Base-by-base conservation (phyloP, 495 filamentous ascomycete species). In the Penicillium crystallinum region DNA sequence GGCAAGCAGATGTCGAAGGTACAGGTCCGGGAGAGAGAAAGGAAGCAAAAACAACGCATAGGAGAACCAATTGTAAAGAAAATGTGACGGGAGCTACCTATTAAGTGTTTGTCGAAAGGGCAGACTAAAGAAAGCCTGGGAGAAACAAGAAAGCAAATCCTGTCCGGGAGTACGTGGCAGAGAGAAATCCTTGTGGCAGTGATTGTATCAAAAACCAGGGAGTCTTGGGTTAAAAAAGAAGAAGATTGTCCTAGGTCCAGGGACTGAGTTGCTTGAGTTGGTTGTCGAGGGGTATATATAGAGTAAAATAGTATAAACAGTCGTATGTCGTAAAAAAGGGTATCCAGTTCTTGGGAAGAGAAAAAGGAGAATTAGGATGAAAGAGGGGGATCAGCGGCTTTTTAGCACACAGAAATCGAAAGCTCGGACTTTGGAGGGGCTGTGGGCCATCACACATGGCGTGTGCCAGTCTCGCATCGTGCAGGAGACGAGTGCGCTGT, bases 71-170 rank as follows among this genome's bases (percentile, higher is more conserved):
- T 49, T 49, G 46, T 41, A 50, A 66, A 41, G 59, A 67, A 70
- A 69, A 58, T 54, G 66, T 65, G 59, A 62, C 57, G 69, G 71
- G 66, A 61, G 64, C 73, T 77, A 77, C 73, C 73, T 77, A 67
- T 67, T 70, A 65, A 63, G 46, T 68, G 64, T 71, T 58, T 65
- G 54, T 56, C 52, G 52, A 47, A n/a, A 30, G 29, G 56, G 56
- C 64, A 71, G 66, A 69, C 68, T 54, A 59, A 56, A 61, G 17
- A 54, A 61, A 65, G 66, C 65, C 69, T 70, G 64, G 64, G 59
- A 56, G 58, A 61, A 27, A 63, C 53, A 70, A 50, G 47, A 67
- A 68, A 63, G 55, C 55, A 68, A 61, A 65, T 74, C 71, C 71
- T 70, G 59, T 74, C 65, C 71, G 49, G 68, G 63, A 54, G 49